Conservation (phyloP, 495 filamentous ascomycete species). For the Daldinia loculata region DNA sequence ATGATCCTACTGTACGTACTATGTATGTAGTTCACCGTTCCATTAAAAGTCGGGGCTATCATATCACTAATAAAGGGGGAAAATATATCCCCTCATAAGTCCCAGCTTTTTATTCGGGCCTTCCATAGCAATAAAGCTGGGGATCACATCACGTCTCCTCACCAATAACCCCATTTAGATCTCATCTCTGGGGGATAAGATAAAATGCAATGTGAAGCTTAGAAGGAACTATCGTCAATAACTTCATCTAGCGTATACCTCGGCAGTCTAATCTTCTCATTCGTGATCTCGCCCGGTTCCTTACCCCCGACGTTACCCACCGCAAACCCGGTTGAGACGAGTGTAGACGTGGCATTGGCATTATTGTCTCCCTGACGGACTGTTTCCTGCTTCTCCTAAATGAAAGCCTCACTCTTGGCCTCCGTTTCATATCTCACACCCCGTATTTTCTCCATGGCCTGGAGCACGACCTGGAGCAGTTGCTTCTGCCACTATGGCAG, state of each 20-base stretch:
- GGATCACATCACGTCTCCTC: not conserved
- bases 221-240: constrained; percentile 8
- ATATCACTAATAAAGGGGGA: not conserved
- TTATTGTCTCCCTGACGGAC: constrained; percentile 23
- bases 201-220: not conserved
- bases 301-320: constrained; percentile 43
- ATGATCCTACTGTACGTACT: not conserved
- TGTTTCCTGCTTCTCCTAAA: constrained; percentile 38
- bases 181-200: not conserved
- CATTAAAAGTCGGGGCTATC: not conserved
- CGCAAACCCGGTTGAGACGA: constrained; percentile 44
- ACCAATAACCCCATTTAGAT: not conserved
- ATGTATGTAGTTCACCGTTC: not conserved
- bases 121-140: not conserved
- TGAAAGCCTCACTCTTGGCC: constrained; percentile 27
- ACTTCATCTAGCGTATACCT: constrained; percentile 34
- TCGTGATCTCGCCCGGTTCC: constrained; percentile 41
- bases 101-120: not conserved
- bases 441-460: constrained; percentile 6
- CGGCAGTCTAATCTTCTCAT: constrained; percentile 37
- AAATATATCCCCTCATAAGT: not conserved
- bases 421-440: constrained; percentile 45
- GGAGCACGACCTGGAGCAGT: constrained; percentile 37
- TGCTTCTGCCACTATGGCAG: constrained; percentile 52
- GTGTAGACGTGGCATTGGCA: constrained; percentile 31